Evolutionary conservation across 768 basidiomycete species (phyloP).

Genomic region (Xerocomus spinulosus): DNA sequence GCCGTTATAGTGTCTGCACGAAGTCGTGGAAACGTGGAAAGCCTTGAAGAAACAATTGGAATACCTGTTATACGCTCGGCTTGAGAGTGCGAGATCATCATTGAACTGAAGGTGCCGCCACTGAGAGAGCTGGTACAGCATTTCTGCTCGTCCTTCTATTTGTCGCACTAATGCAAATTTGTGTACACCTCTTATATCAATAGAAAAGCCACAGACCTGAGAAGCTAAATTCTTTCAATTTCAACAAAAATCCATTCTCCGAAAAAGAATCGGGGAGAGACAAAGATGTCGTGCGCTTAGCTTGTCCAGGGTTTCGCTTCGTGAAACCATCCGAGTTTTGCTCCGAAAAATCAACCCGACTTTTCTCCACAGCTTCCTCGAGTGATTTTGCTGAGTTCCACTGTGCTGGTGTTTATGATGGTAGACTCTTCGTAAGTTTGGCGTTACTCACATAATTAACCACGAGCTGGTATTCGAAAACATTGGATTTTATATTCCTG

Average conservation of each 20-base stretch:
- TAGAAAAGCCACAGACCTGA: conserved; percentile 14
- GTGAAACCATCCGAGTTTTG: neutral
- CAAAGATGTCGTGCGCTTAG: neutral
- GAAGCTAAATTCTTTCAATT: conserved; percentile 22
- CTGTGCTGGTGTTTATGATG: conserved; percentile 21
- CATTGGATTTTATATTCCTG: conserved; percentile 3
- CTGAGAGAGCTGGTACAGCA: conserved; percentile 39
- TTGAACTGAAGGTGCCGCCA: conserved; percentile 33
- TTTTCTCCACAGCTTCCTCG: conserved; percentile 23
- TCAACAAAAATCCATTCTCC: conserved; percentile 3
- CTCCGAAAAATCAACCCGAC: conserved; percentile 1
- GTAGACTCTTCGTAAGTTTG: neutral
- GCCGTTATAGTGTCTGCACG: conserved; percentile 77
- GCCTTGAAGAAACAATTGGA: conserved; percentile 9
- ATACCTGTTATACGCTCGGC: conserved; percentile 66
- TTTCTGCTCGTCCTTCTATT: conserved; percentile 49
- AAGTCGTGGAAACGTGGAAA: neutral
- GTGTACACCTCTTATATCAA: neutral
- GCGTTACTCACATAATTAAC: conserved; percentile 39
- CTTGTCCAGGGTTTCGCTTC: conserved; percentile 9
- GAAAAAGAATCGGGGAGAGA: neutral
- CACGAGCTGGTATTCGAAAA: conserved; percentile 25
- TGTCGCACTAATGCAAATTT: conserved; percentile 47
- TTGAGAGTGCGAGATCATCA: conserved; percentile 35
- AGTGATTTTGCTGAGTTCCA: conserved; percentile 42